Evolutionary conservation across 805 yeast genomes (phyloP).

Genomic region (Priceomyces carsonii): DNA sequence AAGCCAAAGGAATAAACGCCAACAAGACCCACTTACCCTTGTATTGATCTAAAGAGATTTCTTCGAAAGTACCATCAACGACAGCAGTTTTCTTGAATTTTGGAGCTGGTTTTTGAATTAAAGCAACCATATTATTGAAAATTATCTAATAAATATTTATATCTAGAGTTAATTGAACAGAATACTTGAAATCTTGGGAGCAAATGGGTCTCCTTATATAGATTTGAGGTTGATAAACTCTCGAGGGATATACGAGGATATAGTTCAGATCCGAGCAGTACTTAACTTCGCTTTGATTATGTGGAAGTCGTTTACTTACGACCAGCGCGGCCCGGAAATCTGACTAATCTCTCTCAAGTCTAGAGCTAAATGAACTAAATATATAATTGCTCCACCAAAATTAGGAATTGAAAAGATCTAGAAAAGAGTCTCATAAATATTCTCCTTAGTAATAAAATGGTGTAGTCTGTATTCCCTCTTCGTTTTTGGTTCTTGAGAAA

Average conservation of each 20-base stretch:
- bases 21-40: constrained; percentile 97
- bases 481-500: no score
- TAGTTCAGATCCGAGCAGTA: no score
- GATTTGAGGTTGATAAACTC: no score
- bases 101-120: constrained; percentile 96
- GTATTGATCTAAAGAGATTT: constrained; percentile 90
- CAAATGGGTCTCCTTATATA: constrained; percentile 4
- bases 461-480: no score
- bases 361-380: no score
- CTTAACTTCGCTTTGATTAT: no score
- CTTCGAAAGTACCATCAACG: constrained; percentile 94
- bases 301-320: no score
- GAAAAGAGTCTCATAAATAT: no score
- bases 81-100: constrained; percentile 95
- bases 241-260: no score
- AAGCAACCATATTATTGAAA: constrained; percentile 71
- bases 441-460: no score
- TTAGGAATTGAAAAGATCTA: no score
- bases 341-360: constrained; percentile 1
- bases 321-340: constrained; percentile 2
- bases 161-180: neutral
- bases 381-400: no score
- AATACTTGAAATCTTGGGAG: neutral
- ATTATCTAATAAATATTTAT: constrained; percentile 1
- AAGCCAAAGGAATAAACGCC: constrained; percentile 97